These are phyloP conservation scores for Lachancea kluyveri DNA, from an alignment of 805 yeast species.

Conservation along the genomic window DNA sequence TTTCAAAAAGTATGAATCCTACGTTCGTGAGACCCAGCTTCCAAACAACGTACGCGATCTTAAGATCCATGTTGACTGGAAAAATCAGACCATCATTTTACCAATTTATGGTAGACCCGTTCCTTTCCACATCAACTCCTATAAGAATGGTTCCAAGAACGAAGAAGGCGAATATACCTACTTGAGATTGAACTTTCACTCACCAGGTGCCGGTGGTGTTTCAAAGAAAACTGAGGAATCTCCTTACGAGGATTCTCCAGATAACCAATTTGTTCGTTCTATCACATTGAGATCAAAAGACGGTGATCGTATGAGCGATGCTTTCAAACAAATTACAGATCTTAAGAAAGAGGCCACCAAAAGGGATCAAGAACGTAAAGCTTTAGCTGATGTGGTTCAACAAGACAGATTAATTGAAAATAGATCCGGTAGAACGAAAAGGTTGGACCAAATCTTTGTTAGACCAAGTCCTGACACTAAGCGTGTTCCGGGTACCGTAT, in stretches of 20 bases:
- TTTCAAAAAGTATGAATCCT: constrained; percentile 90
- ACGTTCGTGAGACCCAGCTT: constrained; percentile 86
- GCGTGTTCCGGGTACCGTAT: constrained; percentile 83
- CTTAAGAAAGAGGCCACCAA: constrained; percentile 87
- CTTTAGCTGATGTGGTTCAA: constrained; percentile 86
- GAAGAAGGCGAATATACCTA: constrained; percentile 96
- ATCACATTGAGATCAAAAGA: constrained; percentile 86
- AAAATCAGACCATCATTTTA: constrained; percentile 79
- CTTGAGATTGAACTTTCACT: constrained; percentile 81
- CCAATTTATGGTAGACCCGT: constrained; percentile 96
- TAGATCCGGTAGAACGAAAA: constrained; percentile 75
- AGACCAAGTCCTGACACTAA: constrained; percentile 98
- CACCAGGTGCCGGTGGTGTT: constrained; percentile 83
- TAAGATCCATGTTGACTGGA: constrained; percentile 79
- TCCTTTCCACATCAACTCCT: constrained; percentile 92
- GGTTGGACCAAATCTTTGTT: constrained; percentile 81
- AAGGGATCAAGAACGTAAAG: constrained; percentile 85
- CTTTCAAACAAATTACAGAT: constrained; percentile 82
- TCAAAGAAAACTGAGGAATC: constrained; percentile 66
- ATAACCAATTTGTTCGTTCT: constrained; percentile 80
- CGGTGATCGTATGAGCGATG: constrained; percentile 84
- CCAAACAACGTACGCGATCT: constrained; percentile 79
- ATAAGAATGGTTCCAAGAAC: constrained; percentile 88
- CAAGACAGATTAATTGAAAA: constrained; percentile 85
- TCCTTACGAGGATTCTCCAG: constrained; percentile 86